phyloP scores from a whole-genome alignment of 2,329 filamentous ascomycete genomes.

The Diplodia intermedia region DNA sequence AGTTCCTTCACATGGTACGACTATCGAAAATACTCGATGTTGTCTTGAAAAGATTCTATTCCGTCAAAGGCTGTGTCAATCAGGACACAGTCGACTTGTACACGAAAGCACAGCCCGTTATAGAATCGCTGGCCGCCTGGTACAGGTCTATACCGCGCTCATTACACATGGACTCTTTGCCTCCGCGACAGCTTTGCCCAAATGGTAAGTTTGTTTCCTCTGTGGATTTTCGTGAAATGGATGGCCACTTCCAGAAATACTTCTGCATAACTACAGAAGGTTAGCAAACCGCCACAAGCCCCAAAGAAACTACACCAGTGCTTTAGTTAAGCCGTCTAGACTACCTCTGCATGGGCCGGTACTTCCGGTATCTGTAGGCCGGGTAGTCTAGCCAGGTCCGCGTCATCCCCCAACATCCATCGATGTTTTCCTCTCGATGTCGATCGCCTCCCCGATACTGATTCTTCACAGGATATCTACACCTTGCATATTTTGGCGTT shows the following conservation, averaged over 20 bases:
- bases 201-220: conserved; percentile 22
- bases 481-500: conserved; percentile 33
- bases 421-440: background rate
- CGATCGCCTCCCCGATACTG: conserved; percentile 22
- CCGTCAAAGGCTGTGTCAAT: conserved; percentile 20
- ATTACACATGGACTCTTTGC: conserved; percentile 17
- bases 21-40: conserved; percentile 23
- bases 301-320: background rate
- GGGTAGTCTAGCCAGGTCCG: background rate
- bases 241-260: background rate
- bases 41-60: conserved; percentile 21
- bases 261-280: conserved; percentile 3
- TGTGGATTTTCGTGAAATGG: background rate
- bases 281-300: background rate
- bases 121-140: conserved; percentile 17
- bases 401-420: background rate
- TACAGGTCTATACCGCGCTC: conserved; percentile 16
- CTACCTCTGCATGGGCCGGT: background rate
- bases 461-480: conserved; percentile 27
- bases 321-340: background rate
- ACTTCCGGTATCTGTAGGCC: background rate
- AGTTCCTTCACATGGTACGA: conserved; percentile 26
- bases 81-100: conserved; percentile 26
- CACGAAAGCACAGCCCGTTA: conserved; percentile 20
- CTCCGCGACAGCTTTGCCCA: conserved; percentile 19